Evolutionary conservation across 2,329 filamentous ascomycete species (phyloP), one percentile per base, ranked within the genome.

Genomic region (Rhynchosporium agropyri): DNA sequence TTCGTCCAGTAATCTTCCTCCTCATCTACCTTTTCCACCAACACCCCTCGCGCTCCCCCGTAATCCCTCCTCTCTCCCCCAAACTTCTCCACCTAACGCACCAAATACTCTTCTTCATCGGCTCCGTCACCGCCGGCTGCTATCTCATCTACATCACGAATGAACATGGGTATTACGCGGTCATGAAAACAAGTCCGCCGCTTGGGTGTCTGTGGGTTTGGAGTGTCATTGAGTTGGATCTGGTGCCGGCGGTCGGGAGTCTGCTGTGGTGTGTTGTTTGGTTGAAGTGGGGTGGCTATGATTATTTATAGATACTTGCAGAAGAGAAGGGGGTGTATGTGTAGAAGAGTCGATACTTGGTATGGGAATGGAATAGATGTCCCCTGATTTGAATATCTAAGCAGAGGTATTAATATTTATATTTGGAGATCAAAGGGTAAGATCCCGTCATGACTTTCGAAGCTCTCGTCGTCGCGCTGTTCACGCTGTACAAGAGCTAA

Each of bases 111-210:
- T 95, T 94, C 78, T 83, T 92, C 65, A 72, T 72, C 15, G 78
- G 82, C 29, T 86, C 88, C 67, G 76, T 88, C 7, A 75, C 73
- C 9, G 79, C 85, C 0, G 95, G 95, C 1, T 91, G 87, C 76
- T 93, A 92, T 75, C 80, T 97, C 66, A 88, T 98, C 55, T 81
- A 90, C 69, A 86, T 93, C 59, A 92, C 90, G 31, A 98, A 97
- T 72, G 83, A 80, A 36, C 85, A 87, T 68, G 86, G 89, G 4
- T 98, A 97, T 72, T 86, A 96, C 69, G 89, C 90, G 6, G 87
- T 96, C 26, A 93, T 98, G 91, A 96, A 97, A 79, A 87, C 86
- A 67, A 90, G 92, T 0, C 95, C 95, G n/a, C 88, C 92, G 4
- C 76, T 97, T 13, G 95, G 92, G 0, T 94, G 91, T 46, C 76